phyloP scores from a whole-genome alignment of 1,139 yeast genomes.

The Debaryomyces sp. region DNA sequence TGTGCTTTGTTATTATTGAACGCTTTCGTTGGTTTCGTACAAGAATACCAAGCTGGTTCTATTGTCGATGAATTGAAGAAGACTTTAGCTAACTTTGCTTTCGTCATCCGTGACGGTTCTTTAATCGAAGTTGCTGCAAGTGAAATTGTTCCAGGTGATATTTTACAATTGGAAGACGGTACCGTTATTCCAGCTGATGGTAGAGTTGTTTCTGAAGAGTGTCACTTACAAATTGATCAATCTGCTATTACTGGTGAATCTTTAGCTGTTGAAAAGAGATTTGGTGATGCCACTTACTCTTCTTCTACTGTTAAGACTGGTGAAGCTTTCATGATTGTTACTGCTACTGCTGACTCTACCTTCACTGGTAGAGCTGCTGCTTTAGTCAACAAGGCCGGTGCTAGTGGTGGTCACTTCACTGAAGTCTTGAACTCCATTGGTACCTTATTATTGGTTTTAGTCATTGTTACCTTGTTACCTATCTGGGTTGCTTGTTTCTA shows the following conservation, averaged over 20 bases:
- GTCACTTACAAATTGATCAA: constrained; percentile 92
- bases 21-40: constrained; percentile 95
- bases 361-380: constrained; percentile 98
- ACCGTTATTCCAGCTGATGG: constrained; percentile 95
- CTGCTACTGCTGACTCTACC: constrained; percentile 92
- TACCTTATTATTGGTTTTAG: constrained; percentile 86
- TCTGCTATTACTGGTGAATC: constrained; percentile 99
- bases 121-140: constrained; percentile 73
- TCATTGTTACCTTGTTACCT: constrained; percentile 81
- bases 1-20: constrained; percentile 85
- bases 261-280: constrained; percentile 89
- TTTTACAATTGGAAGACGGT: constrained; percentile 92
- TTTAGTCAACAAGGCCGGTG: constrained; percentile 92
- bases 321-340: constrained; percentile 93
- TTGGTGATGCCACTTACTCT: constrained; percentile 88
- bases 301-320: constrained; percentile 97
- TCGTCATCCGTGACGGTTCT: constrained; percentile 83
- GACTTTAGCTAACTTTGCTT: constrained; percentile 87
- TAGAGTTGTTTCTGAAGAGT: constrained; percentile 85
- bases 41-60: constrained; percentile 97
- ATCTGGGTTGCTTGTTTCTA: constrained; percentile 97
- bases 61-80: constrained; percentile 94
- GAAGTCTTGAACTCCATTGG: constrained; percentile 98
- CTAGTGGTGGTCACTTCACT: constrained; percentile 95
- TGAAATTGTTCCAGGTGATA: constrained; percentile 93